Evolutionary conservation across 2,329 filamentous ascomycete genomes (phyloP), one percentile per base, ranked within the genome.

Genomic region (Arthrobotrys megalospora): DNA sequence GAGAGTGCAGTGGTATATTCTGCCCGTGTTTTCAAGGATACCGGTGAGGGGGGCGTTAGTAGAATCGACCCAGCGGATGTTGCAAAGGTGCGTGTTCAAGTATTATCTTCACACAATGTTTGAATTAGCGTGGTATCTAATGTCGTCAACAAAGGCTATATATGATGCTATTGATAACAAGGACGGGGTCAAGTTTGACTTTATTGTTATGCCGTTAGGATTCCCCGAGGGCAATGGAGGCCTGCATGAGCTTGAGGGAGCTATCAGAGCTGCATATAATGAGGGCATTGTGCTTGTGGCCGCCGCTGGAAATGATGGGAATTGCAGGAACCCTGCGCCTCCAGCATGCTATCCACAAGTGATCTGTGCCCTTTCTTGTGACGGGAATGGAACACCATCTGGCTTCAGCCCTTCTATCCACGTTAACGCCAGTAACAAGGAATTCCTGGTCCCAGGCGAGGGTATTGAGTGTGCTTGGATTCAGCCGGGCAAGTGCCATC

Each of bases 371-470:
- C 32, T 58, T 14, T 58, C 52, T 14, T 58, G 52, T 14, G 52
- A 58, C 32, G 52, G 52, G 7, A 38, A 38, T 7, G 52, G 52
- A 21, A 38, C 52, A 58, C 52, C 52, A 36, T 58, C 52, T 12
- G 52, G 32, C 3, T 58, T 58, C 16, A 58, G 52, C 8, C 52
- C 52, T 21, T 58, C 52, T 3, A 58, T 58, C 7, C 32, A 14
- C 1, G 4, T 19, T 11, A 7, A 19, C 32, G 6, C 28, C 1
- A 12, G 10, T 6, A 21, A 38, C 7, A 21, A 5, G 12, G 52
- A 58, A 14, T 58, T 58, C 32, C 52, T 58, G 12, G 52, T 58
- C 1, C 52, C 52, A 21, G 52, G 52, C 8, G 52, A 58, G 32
- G 52, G 52, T 5, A 58, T 58, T 2, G 52, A 58, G 4, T 58